Base-by-base conservation (phyloP, 495 filamentous ascomycete species). In the Annulohypoxylon maeteangense region DNA sequence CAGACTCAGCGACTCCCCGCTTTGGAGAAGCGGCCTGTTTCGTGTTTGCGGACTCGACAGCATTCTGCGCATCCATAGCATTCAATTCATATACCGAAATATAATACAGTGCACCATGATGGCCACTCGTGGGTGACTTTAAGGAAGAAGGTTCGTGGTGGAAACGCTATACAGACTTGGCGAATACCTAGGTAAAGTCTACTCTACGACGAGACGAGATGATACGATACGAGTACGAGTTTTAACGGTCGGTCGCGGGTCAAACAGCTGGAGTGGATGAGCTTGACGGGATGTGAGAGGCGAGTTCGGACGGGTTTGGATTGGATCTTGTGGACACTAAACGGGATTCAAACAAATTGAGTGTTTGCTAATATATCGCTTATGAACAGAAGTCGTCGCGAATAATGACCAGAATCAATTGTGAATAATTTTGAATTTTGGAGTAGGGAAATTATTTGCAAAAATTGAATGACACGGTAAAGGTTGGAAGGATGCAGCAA, bases 21-120 rank as follows among this genome's bases (percentile, higher is more conserved):
- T 81, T 83, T 59, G 80, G 78, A 74, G 81, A 83, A 82, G 81
- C 83, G 76, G 79, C 75, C 78, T 81, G 81, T 83, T 82, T 86
- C 81, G 80, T 82, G 79, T 77, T 82, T 79, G 83, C 79, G 82
- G 82, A 81, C 83, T 85, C 83, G 81, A 81, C 81, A 84, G 82
- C 83, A 86, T 86, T 86, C 80, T 84, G 83, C 83, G 83, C 83
- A 85, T 86, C 83, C 83, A 86, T 86, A 80, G 83, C 83, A 86
- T 84, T 83, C 83, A 83, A 82, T 84, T 84, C 75, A 74, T 78
- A 77, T 71, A 81, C 72, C 76, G 73, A 75, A 63, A 64, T 70
- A 74, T 55, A 73, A 80, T 79, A 81, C 79, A 81, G 76, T 84
- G 76, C 83, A 86, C 79, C 83, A 86, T 86, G 79, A 80, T 86